These are phyloP conservation scores for Cymodocea nodosa DNA, from an alignment of 116 monocot genomes.

Conservation along the genomic window DNA sequence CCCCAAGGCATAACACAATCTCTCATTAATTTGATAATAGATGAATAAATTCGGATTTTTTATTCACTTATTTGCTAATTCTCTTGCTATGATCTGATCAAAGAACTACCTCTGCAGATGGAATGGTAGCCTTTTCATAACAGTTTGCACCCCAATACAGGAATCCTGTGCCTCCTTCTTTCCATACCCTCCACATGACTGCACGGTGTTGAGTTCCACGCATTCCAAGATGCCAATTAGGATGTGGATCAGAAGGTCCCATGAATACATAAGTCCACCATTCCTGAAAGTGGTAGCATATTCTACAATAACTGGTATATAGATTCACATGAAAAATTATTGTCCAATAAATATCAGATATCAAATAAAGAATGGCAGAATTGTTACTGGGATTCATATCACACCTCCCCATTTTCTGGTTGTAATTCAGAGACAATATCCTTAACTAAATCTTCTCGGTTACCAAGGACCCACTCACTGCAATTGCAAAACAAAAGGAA, in stretches of 20 bases:
- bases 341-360: neutral
- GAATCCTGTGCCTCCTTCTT: slow-evolving; percentile 95
- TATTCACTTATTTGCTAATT: too few relatives aligned
- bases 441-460: slow-evolving; percentile 84
- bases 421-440: slow-evolving; percentile 66
- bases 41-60: too few relatives aligned
- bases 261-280: slow-evolving; percentile 99
- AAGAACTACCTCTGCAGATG: slow-evolving; percentile 77
- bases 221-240: slow-evolving; percentile 99
- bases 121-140: slow-evolving; percentile 72
- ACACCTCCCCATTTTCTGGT: slow-evolving; percentile 87
- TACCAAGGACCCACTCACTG: slow-evolving; percentile 97
- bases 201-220: slow-evolving; percentile 97
- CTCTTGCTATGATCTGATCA: neutral
- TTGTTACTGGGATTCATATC: neutral
- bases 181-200: slow-evolving; percentile 99
- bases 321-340: neutral
- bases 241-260: slow-evolving; percentile 96
- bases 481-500: slow-evolving; percentile 1
- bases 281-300: slow-evolving; percentile 39
- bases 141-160: slow-evolving; percentile 99
- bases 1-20: too few relatives aligned
- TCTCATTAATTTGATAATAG: too few relatives aligned
- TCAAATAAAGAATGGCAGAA: neutral
- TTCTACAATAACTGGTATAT: neutral